Evolutionary conservation across 2,329 filamentous ascomycete species (phyloP).

Genomic region (Calonectria naviculata): DNA sequence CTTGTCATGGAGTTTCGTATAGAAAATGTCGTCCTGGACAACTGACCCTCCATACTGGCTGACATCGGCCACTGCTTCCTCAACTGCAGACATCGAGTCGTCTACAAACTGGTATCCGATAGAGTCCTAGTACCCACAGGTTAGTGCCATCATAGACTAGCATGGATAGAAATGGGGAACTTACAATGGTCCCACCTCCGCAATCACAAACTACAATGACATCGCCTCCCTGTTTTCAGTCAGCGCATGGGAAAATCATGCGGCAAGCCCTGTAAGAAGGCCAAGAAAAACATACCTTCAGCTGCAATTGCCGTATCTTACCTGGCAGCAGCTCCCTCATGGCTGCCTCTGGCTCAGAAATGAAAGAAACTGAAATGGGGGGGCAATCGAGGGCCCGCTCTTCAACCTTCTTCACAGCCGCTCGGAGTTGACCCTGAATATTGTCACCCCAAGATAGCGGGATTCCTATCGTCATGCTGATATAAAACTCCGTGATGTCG

Average conservation of each 20-base stretch:
- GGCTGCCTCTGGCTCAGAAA: background rate
- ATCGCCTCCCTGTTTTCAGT: background rate
- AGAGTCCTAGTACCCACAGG: background rate
- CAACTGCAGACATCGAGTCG: background rate
- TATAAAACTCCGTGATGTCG: background rate
- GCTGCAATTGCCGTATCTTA: background rate
- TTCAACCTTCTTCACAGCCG: background rate
- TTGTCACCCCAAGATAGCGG: background rate
- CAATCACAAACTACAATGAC: background rate
- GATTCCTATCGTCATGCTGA: background rate
- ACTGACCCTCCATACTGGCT: background rate
- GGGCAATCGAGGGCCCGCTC: background rate
- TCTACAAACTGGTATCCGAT: background rate
- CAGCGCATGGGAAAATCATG: background rate
- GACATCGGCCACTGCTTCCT: background rate
- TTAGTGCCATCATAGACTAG: background rate
- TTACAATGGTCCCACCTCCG: background rate
- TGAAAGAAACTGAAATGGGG: background rate
- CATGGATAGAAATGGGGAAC: background rate
- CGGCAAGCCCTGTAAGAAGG: background rate
- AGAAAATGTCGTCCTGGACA: background rate
- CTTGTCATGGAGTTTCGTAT: background rate
- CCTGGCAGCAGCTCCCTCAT: background rate
- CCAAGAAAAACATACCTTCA: background rate
- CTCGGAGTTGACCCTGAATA: background rate